These are phyloP conservation scores for Cyclotella baltica DNA, from an alignment of 108 stramenopile genomes.

Conservation along the genomic window DNA sequence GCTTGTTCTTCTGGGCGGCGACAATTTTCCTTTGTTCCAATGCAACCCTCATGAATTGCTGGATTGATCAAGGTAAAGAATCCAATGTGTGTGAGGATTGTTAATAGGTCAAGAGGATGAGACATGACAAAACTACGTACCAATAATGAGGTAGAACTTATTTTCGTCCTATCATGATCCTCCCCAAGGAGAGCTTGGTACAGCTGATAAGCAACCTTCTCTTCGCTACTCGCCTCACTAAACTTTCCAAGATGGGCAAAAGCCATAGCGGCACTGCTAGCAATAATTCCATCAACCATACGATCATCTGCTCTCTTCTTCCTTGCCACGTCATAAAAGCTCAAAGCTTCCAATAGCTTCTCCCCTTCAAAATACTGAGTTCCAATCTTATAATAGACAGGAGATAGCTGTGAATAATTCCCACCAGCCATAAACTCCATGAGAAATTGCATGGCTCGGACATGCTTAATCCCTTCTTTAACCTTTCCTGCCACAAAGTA, in stretches of 20 bases:
- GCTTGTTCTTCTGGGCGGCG: conserved; percentile 57
- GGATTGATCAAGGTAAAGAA: conserved; percentile 15
- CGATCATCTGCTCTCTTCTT: conserved; percentile 65
- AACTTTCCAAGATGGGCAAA: conserved; percentile 66
- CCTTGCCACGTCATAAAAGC: conserved; percentile 64
- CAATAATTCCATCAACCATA: conserved; percentile 71
- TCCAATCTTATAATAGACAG: conserved; percentile 85
- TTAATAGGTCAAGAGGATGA: neutral
- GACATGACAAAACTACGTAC: conserved; percentile 16
- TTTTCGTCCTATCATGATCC: conserved; percentile 71
- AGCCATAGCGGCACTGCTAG: conserved; percentile 61
- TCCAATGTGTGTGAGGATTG: neutral
- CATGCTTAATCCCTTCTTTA: conserved; percentile 70
- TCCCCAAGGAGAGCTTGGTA: conserved; percentile 67
- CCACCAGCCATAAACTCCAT: conserved; percentile 89
- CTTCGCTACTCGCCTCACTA: conserved; percentile 66
- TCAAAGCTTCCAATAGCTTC: conserved; percentile 59
- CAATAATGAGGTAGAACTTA: conserved; percentile 49
- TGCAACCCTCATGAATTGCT: conserved; percentile 68
- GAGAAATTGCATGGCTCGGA: conserved; percentile 87
- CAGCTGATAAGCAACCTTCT: conserved; percentile 70
- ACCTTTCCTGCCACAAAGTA: conserved; percentile 55
- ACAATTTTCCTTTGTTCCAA: conserved; percentile 66
- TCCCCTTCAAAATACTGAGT: conserved; percentile 73
- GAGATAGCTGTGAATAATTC: conserved; percentile 72